Percentiles rank a stretch among this genome's conserved stretches.
phyloP scores from a whole-genome alignment of 2,329 filamentous ascomycete genomes.

The Cladobotryum mycophilum region DNA sequence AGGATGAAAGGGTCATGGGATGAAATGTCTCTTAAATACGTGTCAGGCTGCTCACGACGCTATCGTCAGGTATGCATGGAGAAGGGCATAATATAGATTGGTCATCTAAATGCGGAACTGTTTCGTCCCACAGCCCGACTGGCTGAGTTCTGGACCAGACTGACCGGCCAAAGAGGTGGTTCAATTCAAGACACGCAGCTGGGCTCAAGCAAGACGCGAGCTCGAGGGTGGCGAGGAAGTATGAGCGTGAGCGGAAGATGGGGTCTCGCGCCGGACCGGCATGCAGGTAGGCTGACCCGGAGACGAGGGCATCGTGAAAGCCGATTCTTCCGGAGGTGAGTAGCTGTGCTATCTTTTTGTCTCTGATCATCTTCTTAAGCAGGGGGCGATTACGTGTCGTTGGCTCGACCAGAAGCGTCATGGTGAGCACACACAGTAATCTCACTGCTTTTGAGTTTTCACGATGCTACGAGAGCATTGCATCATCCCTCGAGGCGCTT shows the following conservation, averaged over 20 bases:
- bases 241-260: not conserved
- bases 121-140: not conserved
- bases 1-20: too few relatives aligned
- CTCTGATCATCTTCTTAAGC: not conserved
- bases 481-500: slow-evolving; percentile 39
- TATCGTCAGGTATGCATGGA: slow-evolving; percentile 1
- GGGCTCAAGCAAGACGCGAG: not conserved
- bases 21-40: too few relatives aligned
- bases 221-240: not conserved
- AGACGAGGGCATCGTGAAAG: slow-evolving; percentile 11
- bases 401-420: not conserved
- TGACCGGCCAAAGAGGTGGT: too few relatives aligned
- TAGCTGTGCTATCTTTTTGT: not conserved
- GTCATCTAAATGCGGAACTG: slow-evolving; percentile 4
- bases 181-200: too few relatives aligned
- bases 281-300: slow-evolving; percentile 5
- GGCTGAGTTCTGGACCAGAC: too few relatives aligned
- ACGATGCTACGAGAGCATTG: not conserved
- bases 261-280: not conserved
- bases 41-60: slow-evolving; percentile 3
- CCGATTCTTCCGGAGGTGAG: slow-evolving; percentile 5
- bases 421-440: not conserved
- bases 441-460: not conserved
- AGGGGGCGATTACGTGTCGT: not conserved
- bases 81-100: not conserved